A percentile compares a stretch with the other conserved stretches of the same genome.
Conservation (phyloP, 176 grass and related monocot genomes). For the Areca catechu region DNA sequence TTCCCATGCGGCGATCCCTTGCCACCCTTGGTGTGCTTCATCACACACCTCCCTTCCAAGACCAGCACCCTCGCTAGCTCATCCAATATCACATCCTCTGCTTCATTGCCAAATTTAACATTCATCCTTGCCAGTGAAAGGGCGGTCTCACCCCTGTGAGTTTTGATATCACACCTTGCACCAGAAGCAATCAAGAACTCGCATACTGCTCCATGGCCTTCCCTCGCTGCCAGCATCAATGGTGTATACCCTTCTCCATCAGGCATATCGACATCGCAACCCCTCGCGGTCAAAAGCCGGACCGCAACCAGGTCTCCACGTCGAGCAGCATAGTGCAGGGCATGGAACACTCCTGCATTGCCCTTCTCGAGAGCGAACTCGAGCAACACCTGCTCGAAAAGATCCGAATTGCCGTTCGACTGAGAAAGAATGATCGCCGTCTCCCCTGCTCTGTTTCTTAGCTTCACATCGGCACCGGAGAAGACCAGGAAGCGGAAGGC, state of each 20-base stretch:
- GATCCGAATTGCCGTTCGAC: conserved; percentile 66
- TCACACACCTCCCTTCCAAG: conserved; percentile 37
- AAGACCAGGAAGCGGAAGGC: conserved; percentile 72
- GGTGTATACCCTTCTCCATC: conserved; percentile 81
- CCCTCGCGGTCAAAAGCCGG: conserved; percentile 38
- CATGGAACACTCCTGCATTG: conserved; percentile 57
- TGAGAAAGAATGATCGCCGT: conserved; percentile 48
- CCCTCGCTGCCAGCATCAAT: conserved; percentile 77
- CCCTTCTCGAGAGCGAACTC: conserved; percentile 90
- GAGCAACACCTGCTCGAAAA: conserved; percentile 95
- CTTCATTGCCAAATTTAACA: conserved; percentile 36
- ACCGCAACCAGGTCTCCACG: conserved; percentile 50
- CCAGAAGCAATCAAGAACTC: conserved; percentile 63
- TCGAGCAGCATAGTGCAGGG: conserved; percentile 66
- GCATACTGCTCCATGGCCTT: conserved; percentile 57
- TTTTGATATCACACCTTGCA: conserved; percentile 42
- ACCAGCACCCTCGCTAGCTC: conserved; percentile 63
- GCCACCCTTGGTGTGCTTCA: conserved; percentile 84
- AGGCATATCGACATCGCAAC: conserved; percentile 56
- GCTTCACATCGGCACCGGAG: conserved; percentile 54
- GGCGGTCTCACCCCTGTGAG: conserved; percentile 56
- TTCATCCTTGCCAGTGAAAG: conserved; percentile 60
- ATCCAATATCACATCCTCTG: conserved; percentile 61
- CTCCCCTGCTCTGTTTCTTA: conserved; percentile 44
- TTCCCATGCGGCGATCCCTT: conserved; percentile 60